Evolutionary conservation across 2,329 filamentous ascomycete genomes (phyloP).

Genomic region (Pseudogymnoascus sp.): DNA sequence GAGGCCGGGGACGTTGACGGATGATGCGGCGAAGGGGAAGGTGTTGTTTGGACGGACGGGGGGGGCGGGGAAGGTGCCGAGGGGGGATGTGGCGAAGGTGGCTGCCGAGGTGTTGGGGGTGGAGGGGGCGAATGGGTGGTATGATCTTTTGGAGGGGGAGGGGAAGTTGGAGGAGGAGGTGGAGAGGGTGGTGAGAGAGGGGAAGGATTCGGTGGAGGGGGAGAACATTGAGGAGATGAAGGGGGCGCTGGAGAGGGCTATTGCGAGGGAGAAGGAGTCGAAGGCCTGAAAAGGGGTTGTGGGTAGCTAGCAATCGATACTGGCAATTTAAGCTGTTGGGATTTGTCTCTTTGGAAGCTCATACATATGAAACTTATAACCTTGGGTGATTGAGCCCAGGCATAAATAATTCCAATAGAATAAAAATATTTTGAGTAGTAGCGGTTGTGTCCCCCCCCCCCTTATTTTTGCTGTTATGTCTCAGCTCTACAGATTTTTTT

Average conservation of each 20-base stretch:
- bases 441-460: too few relatives aligned
- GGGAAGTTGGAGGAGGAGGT: constrained; percentile 42
- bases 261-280: not conserved
- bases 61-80: constrained; percentile 33
- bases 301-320: not conserved
- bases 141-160: constrained; percentile 48
- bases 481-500: too few relatives aligned
- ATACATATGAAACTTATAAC: not conserved
- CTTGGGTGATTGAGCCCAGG: not conserved
- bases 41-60: constrained; percentile 35
- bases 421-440: not conserved
- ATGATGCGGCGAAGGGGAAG: constrained; percentile 38
- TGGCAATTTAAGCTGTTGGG: not conserved
- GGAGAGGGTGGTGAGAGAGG: constrained; percentile 39
- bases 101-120: constrained; percentile 45
- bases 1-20: constrained; percentile 43
- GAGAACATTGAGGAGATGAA: constrained; percentile 32
- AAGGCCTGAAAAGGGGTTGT: not conserved
- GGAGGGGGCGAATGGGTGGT: constrained; percentile 40
- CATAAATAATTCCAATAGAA: not conserved
- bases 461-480: too few relatives aligned
- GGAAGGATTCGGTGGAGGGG: constrained; percentile 45
- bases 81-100: constrained; percentile 52
- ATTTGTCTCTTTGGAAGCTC: not conserved
- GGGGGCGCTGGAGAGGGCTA: not conserved